Evolutionary conservation across 169 alveolate genomes (phyloP).

Genomic region (Eimeria falciformis): DNA sequence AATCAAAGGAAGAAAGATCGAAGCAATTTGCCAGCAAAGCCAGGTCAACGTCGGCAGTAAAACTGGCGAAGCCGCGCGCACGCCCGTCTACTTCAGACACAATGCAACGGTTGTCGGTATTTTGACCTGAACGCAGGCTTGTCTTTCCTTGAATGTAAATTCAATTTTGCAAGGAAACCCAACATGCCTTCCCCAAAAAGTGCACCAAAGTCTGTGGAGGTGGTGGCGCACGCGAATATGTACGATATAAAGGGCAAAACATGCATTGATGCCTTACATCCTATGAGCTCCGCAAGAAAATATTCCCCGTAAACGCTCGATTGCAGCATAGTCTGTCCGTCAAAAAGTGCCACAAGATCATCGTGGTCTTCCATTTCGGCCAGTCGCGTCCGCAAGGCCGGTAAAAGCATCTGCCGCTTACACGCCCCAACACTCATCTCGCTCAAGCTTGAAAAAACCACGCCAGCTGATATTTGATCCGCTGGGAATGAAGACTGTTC

Average conservation of each 20-base stretch:
- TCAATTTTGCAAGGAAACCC: too few species aligned
- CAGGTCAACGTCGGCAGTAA: conserved; percentile 88
- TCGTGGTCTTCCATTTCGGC: conserved; percentile 55
- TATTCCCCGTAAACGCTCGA: conserved; percentile 60
- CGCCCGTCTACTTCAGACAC: conserved; percentile 58
- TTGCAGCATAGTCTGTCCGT: conserved; percentile 29
- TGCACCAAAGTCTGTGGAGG: too few species aligned
- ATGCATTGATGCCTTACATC: neutral
- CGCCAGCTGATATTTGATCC: neutral
- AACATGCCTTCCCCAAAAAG: too few species aligned
- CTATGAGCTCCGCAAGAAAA: conserved; percentile 58
- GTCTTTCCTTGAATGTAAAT: neutral
- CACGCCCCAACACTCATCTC: neutral
- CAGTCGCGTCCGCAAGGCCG: conserved; percentile 15
- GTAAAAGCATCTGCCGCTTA: neutral
- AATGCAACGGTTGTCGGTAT: conserved; percentile 12
- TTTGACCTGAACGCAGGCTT: conserved; percentile 25
- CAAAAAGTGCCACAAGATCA: conserved; percentile 17
- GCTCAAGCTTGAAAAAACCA: neutral
- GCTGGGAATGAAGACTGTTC: neutral
- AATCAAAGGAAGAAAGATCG: conserved; percentile 77
- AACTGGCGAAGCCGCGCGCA: conserved; percentile 92
- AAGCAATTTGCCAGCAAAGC: conserved; percentile 77
- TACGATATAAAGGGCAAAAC: too few species aligned
- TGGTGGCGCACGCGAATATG: too few species aligned